These are phyloP conservation scores for Penicillium sclerotiorum DNA, from an alignment of 2,329 filamentous ascomycete species.

Conservation along the genomic window DNA sequence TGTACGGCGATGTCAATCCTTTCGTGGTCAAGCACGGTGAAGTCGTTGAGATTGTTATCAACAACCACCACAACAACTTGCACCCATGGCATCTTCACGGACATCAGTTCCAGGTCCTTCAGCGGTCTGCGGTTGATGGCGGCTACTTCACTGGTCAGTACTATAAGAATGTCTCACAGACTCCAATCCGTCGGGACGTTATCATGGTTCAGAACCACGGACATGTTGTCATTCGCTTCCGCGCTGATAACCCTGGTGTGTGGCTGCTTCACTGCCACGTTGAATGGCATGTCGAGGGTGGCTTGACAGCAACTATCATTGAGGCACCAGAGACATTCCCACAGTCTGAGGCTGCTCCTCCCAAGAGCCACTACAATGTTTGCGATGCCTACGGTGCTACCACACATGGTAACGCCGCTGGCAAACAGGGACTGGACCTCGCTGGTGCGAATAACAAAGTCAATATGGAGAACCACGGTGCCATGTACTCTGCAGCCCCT, in stretches of 20 bases:
- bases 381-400: constrained; percentile 27
- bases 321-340: constrained; percentile 34
- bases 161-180: constrained; percentile 25
- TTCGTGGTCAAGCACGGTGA: constrained; percentile 68
- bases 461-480: constrained; percentile 13
- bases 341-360: constrained; percentile 16
- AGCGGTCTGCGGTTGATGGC: constrained; percentile 27
- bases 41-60: constrained; percentile 41
- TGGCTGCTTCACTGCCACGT: constrained; percentile 43
- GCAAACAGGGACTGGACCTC: constrained; percentile 21
- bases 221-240: constrained; percentile 38
- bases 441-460: constrained; percentile 16
- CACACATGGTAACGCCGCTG: constrained; percentile 27
- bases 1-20: constrained; percentile 71
- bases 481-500: constrained; percentile 15
- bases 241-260: constrained; percentile 39
- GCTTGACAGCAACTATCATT: constrained; percentile 36
- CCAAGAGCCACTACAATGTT: constrained; percentile 24
- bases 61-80: constrained; percentile 37
- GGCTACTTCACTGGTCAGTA: constrained; percentile 31
- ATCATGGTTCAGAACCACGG: constrained; percentile 37
- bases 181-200: constrained; percentile 36
- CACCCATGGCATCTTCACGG: constrained; percentile 58
- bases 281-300: constrained; percentile 39
- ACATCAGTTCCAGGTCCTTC: constrained; percentile 54